Base-by-base conservation (phyloP, 2,329 filamentous ascomycete species). In the Fusarium secorum region DNA sequence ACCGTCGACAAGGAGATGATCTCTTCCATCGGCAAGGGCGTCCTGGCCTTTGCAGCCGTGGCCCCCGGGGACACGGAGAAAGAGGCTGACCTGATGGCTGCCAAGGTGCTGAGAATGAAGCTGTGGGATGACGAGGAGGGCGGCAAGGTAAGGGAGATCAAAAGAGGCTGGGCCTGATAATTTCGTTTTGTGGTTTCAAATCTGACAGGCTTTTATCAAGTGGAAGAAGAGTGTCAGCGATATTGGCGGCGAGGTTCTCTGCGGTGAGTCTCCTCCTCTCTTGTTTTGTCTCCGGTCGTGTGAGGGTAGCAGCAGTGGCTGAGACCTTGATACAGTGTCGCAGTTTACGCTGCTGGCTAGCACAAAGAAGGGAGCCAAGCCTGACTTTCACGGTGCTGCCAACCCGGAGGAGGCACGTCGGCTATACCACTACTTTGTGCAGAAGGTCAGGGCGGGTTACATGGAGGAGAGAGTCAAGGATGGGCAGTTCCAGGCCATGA, bases 401-500 rank as follows among this genome's bases (percentile, higher is more conserved):
- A 89, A 89, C 51, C 91, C 91, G 7, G 89, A 93, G 15, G 89
- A 95, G 61, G 96, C 95, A 28, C 93, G 90, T 75, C 87, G 87
- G 67, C 85, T 98, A 11, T 99, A 98, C 79, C 89, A 95, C 60
- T 86, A 91, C 78, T 98, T 99, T 83, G 89, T 95, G 74, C 83
- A 88, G 54, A 93, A 92, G 74, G 89, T 98, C 44, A 87, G 90
- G 74, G 85, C 90, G 58, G 86, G 89, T 5, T 97, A 98, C 79
- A 80, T 84, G 9, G 81, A 87, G 11, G 92, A 94, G 13, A 90
- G 87, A 70, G 95, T 99, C 64, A 94, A 97, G 79, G 91, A 99
- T 79, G 96, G 97, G n/a, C 90, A 95, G 33, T 99, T 99, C 80
- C 95, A 97, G 78, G 96, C 96, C 53, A 98, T 97, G 95, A 99